phyloP scores from a whole-genome alignment of 129 eudicot species.

The Saposhnikovia divaricata region DNA sequence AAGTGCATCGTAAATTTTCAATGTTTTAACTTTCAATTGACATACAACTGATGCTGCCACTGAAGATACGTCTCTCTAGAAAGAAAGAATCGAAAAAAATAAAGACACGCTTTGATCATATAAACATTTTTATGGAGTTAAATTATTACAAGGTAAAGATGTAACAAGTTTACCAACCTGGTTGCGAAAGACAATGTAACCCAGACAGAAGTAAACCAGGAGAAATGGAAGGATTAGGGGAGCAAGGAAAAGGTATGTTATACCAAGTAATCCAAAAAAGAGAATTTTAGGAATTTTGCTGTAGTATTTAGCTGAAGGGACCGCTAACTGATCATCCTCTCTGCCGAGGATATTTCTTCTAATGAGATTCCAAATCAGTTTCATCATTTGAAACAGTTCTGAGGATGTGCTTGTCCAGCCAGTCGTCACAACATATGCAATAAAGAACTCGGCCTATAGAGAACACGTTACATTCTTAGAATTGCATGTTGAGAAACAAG shows the following conservation, averaged over 20 bases:
- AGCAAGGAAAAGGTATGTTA: slow-evolving; percentile 74
- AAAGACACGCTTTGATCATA: not conserved
- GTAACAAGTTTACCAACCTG: slow-evolving; percentile 50
- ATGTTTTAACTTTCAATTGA: not conserved
- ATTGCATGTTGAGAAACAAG: not conserved
- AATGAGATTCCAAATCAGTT: slow-evolving; percentile 32
- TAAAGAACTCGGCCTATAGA: slow-evolving; percentile 78
- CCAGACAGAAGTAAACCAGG: slow-evolving; percentile 77
- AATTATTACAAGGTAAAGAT: not conserved
- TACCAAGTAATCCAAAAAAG: slow-evolving; percentile 82
- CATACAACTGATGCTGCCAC: not conserved
- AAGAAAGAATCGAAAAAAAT: not conserved
- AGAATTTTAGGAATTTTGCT: slow-evolving; percentile 66
- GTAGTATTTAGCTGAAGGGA: slow-evolving; percentile 68
- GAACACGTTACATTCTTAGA: slow-evolving; percentile 6
- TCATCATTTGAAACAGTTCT: slow-evolving; percentile 45
- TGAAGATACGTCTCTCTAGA: not conserved
- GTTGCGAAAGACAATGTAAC: slow-evolving; percentile 64
- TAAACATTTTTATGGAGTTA: not conserved
- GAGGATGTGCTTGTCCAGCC: slow-evolving; percentile 85
- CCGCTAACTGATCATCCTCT: slow-evolving; percentile 45
- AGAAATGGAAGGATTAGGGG: slow-evolving; percentile 84
- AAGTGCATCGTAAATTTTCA: not conserved
- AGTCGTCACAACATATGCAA: slow-evolving; percentile 80
- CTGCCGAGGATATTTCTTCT: slow-evolving; percentile 26